Evolutionary conservation across 1,284 basidiomycete genomes (phyloP).

Genomic region (Tilletia caries): DNA sequence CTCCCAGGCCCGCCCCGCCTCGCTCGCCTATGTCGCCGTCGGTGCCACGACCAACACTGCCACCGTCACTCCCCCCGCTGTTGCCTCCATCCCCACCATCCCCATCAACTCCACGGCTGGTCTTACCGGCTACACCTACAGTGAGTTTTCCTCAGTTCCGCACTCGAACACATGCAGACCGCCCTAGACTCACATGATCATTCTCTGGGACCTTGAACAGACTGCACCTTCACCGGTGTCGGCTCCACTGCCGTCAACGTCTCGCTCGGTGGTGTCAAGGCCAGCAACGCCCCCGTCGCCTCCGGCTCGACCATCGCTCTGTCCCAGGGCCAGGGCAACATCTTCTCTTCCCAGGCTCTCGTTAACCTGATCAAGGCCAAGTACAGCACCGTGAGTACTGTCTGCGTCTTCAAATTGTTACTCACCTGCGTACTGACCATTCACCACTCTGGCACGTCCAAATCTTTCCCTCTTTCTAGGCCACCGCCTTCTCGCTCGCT

Average conservation of each 20-base stretch:
- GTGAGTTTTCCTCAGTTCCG: too few relatives aligned
- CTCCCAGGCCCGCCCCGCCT: slow-evolving; percentile 9
- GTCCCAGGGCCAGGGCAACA: slow-evolving; percentile 11
- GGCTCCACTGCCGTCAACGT: not conserved
- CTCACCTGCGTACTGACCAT: not conserved
- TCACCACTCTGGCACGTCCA: not conserved
- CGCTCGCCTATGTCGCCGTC: slow-evolving; percentile 9
- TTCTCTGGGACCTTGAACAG: too few relatives aligned
- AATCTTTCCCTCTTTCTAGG: not conserved
- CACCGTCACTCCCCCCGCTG: not conserved
- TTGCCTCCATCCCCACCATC: slow-evolving; percentile 10
- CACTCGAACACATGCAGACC: too few relatives aligned
- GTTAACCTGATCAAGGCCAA: slow-evolving; percentile 10
- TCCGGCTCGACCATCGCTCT: slow-evolving; percentile 5
- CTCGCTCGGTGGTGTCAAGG: slow-evolving; percentile 6
- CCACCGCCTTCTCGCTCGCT: slow-evolving; percentile 4
- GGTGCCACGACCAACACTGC: not conserved
- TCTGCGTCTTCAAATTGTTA: not conserved
- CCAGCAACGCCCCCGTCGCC: slow-evolving; percentile 4
- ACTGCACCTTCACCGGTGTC: slow-evolving; percentile 10
- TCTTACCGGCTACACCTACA: slow-evolving; percentile 9
- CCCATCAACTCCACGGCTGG: slow-evolving; percentile 11
- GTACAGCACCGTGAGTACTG: slow-evolving; percentile 1
- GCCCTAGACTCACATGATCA: too few relatives aligned
- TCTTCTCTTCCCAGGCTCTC: not conserved